Evolutionary conservation across 2,329 filamentous ascomycete genomes (phyloP).

Genomic region (Pochonia chlamydosporia): DNA sequence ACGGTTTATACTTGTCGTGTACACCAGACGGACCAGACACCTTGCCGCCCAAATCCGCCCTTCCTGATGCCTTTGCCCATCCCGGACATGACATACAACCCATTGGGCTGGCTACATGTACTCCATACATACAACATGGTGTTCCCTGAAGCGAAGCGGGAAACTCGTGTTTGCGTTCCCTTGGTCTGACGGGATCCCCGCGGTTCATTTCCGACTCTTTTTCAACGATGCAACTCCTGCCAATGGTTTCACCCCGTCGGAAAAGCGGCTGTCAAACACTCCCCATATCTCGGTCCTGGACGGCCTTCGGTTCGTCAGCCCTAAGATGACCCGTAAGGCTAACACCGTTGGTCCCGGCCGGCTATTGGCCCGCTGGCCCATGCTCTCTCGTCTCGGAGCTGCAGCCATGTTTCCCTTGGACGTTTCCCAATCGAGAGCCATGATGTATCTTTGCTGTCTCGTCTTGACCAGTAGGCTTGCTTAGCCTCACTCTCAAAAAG

Average conservation of each 20-base stretch:
- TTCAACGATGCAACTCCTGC: not conserved
- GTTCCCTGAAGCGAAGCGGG: not conserved
- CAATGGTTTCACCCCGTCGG: not conserved
- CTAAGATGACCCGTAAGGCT: constrained; percentile 7
- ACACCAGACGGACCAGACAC: too few relatives aligned
- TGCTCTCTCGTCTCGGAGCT: not conserved
- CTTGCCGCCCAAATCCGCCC: too few relatives aligned
- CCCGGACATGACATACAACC: not conserved
- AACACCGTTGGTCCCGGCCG: not conserved
- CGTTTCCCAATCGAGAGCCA: constrained; percentile 2
- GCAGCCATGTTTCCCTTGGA: not conserved
- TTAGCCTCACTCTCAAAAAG: constrained; percentile 2
- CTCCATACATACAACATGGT: not conserved
- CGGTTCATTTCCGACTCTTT: constrained; percentile 2
- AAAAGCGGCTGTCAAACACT: constrained; percentile 3
- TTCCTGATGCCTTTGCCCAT: too few relatives aligned
- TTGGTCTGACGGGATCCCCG: constrained; percentile 2
- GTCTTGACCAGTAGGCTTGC: not conserved
- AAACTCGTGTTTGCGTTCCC: constrained; percentile 2
- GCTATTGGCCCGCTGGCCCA: not conserved
- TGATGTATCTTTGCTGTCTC: not conserved
- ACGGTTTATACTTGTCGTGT: too few relatives aligned
- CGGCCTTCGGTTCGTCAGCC: constrained; percentile 9
- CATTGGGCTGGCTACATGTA: not conserved
- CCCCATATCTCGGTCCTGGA: not conserved